phyloP scores from a whole-genome alignment of 345 rosid species.

The Populus euphratica region DNA sequence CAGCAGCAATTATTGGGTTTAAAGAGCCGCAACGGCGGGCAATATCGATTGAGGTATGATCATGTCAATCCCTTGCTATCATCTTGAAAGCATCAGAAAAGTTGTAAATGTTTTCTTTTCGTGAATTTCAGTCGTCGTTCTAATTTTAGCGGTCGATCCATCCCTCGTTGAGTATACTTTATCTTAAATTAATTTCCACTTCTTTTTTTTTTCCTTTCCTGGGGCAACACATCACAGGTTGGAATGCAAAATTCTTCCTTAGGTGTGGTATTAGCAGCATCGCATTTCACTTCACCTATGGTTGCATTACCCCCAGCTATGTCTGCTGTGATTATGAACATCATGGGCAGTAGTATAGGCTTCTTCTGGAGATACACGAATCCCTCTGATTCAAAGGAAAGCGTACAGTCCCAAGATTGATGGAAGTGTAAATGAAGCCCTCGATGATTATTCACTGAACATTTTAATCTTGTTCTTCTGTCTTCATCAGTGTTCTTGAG shows the following conservation, averaged over 20 bases:
- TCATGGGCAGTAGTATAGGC: slow-evolving; percentile 60
- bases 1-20: slow-evolving; percentile 47
- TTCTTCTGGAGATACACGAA: slow-evolving; percentile 47
- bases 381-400: slow-evolving; percentile 21
- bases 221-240: slow-evolving; percentile 31
- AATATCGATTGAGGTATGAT: slow-evolving; percentile 52
- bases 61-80: neutral
- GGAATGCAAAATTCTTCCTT: slow-evolving; percentile 75
- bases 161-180: too few species aligned
- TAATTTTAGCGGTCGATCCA: neutral
- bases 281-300: slow-evolving; percentile 58
- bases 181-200: neutral
- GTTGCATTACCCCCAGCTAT: slow-evolving; percentile 56
- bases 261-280: slow-evolving; percentile 59
- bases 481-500: neutral
- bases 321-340: slow-evolving; percentile 68
- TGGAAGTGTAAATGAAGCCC: slow-evolving; percentile 2
- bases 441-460: neutral
- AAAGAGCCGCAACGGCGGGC: slow-evolving; percentile 57
- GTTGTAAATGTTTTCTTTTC: neutral
- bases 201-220: neutral
- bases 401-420: slow-evolving; percentile 2
- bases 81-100: neutral
- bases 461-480: neutral
- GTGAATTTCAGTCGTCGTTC: neutral